Percentiles rank a stretch among this genome's conserved stretches.
These are phyloP conservation scores for Pseudisothecium myosuroides DNA, from an alignment of 225 moss, liverwort and hornwort species.

Conservation along the genomic window DNA sequence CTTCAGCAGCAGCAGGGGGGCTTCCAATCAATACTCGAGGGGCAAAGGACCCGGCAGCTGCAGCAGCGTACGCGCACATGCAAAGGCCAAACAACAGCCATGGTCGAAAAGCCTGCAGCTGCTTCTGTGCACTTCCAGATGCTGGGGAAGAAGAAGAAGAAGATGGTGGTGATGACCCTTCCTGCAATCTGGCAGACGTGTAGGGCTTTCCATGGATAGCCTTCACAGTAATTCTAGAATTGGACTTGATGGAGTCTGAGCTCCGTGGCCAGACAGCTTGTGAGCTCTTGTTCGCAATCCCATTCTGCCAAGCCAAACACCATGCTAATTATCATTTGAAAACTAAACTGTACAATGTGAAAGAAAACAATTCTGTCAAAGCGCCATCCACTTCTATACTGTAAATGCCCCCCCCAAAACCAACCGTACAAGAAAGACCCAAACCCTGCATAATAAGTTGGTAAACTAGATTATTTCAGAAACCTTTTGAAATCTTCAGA, in stretches of 20 bases:
- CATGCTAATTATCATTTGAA: background rate
- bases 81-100: constrained; percentile 75
- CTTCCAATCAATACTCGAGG: constrained; percentile 40
- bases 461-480: background rate
- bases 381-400: background rate
- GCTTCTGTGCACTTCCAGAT: constrained; percentile 44
- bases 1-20: constrained; percentile 30
- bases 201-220: constrained; percentile 46
- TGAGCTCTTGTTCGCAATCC: background rate
- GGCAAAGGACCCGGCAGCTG: constrained; percentile 14
- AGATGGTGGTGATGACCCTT: constrained; percentile 6
- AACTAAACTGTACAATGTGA: background rate
- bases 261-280: background rate
- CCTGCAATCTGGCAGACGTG: constrained; percentile 45
- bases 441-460: background rate
- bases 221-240: background rate
- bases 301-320: constrained; percentile 9
- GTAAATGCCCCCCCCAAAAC: background rate
- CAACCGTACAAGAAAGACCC: background rate
- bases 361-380: background rate
- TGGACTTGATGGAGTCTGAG: background rate
- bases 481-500: background rate
- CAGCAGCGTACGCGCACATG: constrained; percentile 15
- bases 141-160: constrained; percentile 1
- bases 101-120: constrained; percentile 45